Base-by-base conservation (phyloP, 2,329 filamentous ascomycete species). In the Scleromitrula shiraiana region DNA sequence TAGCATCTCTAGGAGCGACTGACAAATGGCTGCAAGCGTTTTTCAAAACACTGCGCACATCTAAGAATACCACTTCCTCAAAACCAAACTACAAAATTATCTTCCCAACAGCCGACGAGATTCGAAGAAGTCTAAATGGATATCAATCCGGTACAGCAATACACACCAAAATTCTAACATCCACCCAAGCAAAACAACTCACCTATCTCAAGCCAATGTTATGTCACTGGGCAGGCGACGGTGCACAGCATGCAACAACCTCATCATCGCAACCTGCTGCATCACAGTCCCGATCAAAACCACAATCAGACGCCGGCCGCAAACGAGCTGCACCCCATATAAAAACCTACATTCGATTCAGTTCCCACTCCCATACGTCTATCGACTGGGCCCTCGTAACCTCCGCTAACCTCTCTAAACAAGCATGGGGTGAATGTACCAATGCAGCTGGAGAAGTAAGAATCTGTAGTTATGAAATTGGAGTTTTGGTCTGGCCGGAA, bases 381-480 rank as follows among this genome's bases (percentile, higher is more conserved):
- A 81, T 94, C 32, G 85, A 93, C 60, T 95, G 89, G 90, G 88
- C 86, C 2, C 72, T 95, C 54, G 64, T 94, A 2, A 94, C 88
- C 0, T 93, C 86, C n/a, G 88, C 89, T n/a, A 95, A 95, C 57
- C 65, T 95, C 2, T 93, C 86, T 2, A 91, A 83, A 52, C 88
- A 95, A 65, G 89, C 89, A 0, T 95, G 89, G 90, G 89, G 89
- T 1, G 80, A 84, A 30, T 71, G 76, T 2, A 64, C 63, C 1
- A 78, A 75, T 52, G 9, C 70, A 3, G 69, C 72, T 0, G 78
- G 77, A 1, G 76, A 86, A 57, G 69, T 88, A 24, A 75, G 82
- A 29, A 78, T 95, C 23, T 81, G 83, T 50, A 93, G 86, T 24
- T 95, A 83, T 70, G 89, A 95, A 64, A 76, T 88, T 26, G 89